phyloP scores from a whole-genome alignment of 2,329 filamentous ascomycete species.

The Alternaria dauci region DNA sequence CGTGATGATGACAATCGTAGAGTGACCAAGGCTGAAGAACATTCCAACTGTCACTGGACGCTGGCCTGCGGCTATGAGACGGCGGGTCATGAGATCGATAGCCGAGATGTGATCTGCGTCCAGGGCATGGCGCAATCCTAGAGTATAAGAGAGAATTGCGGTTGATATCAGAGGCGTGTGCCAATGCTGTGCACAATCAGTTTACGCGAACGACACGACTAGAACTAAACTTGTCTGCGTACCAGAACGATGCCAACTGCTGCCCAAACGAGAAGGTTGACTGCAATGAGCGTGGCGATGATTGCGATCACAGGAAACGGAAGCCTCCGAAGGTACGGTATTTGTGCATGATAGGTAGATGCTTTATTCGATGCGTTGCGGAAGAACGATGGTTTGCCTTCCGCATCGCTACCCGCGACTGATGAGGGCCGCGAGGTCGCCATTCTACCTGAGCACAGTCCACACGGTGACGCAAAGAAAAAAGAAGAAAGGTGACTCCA shows the following conservation, averaged over 20 bases:
- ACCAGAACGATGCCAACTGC: slow-evolving; percentile 66
- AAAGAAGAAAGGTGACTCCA: not conserved
- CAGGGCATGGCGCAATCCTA: slow-evolving; percentile 92
- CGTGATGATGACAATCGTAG: slow-evolving; percentile 89
- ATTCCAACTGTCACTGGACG: slow-evolving; percentile 90
- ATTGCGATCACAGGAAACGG: slow-evolving; percentile 66
- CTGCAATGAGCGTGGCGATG: slow-evolving; percentile 60
- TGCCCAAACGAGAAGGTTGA: slow-evolving; percentile 67
- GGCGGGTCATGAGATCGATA: slow-evolving; percentile 93
- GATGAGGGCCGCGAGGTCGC: slow-evolving; percentile 18
- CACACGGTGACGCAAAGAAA: not conserved
- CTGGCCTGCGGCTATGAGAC: slow-evolving; percentile 84
- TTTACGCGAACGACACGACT: not conserved
- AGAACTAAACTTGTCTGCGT: slow-evolving; percentile 26
- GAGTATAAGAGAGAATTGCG: slow-evolving; percentile 83
- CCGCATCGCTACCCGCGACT: slow-evolving; percentile 17
- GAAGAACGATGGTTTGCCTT: slow-evolving; percentile 32
- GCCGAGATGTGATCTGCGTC: slow-evolving; percentile 95
- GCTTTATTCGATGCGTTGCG: slow-evolving; percentile 47
- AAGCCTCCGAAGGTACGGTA: slow-evolving; percentile 64
- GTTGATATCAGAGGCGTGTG: slow-evolving; percentile 73
- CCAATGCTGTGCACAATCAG: slow-evolving; percentile 36
- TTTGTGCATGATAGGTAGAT: slow-evolving; percentile 58
- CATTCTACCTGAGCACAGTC: slow-evolving; percentile 14
- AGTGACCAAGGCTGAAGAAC: slow-evolving; percentile 93